These are phyloP conservation scores for Sisymbrium irio DNA, from an alignment of 345 rosid genomes.

Conservation along the genomic window DNA sequence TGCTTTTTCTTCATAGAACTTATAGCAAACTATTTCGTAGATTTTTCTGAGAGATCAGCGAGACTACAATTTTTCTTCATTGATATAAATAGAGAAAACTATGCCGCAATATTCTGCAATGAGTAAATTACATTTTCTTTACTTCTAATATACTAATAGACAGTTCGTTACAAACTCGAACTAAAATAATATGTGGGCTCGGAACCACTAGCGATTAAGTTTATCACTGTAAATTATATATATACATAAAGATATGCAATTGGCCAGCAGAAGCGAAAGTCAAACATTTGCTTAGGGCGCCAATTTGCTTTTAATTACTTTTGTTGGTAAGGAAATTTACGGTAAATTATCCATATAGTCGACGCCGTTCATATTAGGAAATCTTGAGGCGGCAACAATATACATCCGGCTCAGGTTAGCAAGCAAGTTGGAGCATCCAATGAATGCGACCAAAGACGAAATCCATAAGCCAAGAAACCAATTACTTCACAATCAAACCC, in stretches of 20 bases:
- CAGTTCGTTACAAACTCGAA: no score
- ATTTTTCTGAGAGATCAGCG: no score
- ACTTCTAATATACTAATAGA: no score
- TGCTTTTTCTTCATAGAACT: no score
- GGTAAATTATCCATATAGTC: not conserved
- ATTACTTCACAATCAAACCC: conserved; percentile 14
- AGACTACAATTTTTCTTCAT: no score
- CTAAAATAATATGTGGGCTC: no score
- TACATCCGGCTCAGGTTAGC: not conserved
- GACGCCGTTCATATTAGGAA: not conserved
- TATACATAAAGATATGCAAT: not conserved
- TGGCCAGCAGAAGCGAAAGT: not conserved
- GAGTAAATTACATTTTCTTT: no score
- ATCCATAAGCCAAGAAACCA: conserved; percentile 23
- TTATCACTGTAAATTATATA: not conserved
- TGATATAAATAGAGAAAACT: no score
- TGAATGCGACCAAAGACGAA: conserved; percentile 4
- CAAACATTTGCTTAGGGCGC: not conserved
- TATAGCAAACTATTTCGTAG: no score
- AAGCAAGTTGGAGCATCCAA: not conserved
- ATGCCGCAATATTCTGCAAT: not conserved
- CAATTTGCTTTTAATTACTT: not conserved
- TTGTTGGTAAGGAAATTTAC: not conserved
- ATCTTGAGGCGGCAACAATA: not conserved
- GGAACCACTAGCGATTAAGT: no score